Conservation (phyloP, 225 moss, liverwort and hornwort species). For the Antitrichia curtipendula region DNA sequence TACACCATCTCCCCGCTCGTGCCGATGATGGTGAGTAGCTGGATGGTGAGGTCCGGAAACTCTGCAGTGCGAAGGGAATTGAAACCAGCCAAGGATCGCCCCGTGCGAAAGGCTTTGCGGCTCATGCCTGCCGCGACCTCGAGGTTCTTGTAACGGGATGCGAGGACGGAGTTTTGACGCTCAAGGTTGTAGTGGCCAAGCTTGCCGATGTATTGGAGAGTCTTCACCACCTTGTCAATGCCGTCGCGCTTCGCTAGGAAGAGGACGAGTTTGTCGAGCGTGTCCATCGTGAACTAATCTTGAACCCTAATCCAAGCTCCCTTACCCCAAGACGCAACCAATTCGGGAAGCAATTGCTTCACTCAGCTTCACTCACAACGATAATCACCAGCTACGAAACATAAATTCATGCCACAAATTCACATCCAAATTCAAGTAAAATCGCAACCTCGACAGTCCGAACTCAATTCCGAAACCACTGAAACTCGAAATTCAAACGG, state of each 20-base stretch:
- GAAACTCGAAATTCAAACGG: neutral
- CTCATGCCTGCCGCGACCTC: conserved; percentile 75
- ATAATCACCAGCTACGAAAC: neutral
- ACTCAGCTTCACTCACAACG: neutral
- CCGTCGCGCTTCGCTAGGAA: conserved; percentile 93
- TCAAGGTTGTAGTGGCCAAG: conserved; percentile 44
- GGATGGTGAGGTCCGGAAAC: conserved; percentile 45
- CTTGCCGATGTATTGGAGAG: conserved; percentile 74
- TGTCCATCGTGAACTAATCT: conserved; percentile 21
- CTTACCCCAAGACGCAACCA: neutral
- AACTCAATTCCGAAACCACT: neutral
- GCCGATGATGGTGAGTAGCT: conserved; percentile 57
- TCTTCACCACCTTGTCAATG: conserved; percentile 87
- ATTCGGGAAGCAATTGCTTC: neutral
- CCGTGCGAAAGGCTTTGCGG: conserved; percentile 79
- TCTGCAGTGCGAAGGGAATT: conserved; percentile 46
- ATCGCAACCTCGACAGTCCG: neutral
- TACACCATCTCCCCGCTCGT: conserved; percentile 83
- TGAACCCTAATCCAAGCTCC: neutral
- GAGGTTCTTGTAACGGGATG: conserved; percentile 55
- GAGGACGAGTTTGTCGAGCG: conserved; percentile 57
- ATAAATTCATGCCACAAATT: neutral
- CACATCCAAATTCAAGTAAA: neutral
- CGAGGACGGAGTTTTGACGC: conserved; percentile 17
- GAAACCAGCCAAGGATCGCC: conserved; percentile 58